Evolutionary conservation across 768 basidiomycete species (phyloP), one percentile per base, ranked within the genome.

Genomic region (Amanita fuliginea): DNA sequence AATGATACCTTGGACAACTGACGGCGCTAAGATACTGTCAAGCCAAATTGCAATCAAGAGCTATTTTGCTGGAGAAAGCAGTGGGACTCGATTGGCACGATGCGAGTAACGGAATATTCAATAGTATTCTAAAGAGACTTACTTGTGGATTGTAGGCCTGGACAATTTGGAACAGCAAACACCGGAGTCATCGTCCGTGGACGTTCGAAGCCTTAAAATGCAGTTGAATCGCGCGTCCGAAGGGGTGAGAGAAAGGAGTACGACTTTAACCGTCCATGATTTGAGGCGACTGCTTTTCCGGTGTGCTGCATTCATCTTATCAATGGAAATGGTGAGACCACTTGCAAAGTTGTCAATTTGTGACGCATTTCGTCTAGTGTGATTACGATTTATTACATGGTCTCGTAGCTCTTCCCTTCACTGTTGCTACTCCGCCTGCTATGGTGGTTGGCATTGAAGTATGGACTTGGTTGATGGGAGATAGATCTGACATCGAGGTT

Each of bases 381-480:
- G 90, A 98, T 51, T 76, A 86, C 59, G 86, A 86, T 19, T 70
- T 98, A 11, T 67, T 98, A 8, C 86, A 89, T 64, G 84, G 91
- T 62, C 70, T 98, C 21, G 93, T 98, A 6, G 72, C 76, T 30
- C 64, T 98, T 14, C 96, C 96, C 0, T 88, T 98, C 57, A 84
- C 87, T 49, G 83, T 88, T 2, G 90, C 90, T 54, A 93, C 87
- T 1, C 90, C 93, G 1, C 70, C 87, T 3, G 81, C 92, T 1
- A 79, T 97, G 50, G 76, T 88, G 13, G 79, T 88, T 1, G 94
- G 90, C 0, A 83, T 93, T 37, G 93, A 98, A 60, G 84, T 86
- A 8, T 98, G 96, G 96, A 91, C 86, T 3, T 97, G 94, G 94
- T 75, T 96, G 0, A 85, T 96, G 46, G 80, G 87, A 11, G 87